Base-by-base conservation (phyloP, 192 early-diverging fungal genomes). In the Cladochytrium replicatum region DNA sequence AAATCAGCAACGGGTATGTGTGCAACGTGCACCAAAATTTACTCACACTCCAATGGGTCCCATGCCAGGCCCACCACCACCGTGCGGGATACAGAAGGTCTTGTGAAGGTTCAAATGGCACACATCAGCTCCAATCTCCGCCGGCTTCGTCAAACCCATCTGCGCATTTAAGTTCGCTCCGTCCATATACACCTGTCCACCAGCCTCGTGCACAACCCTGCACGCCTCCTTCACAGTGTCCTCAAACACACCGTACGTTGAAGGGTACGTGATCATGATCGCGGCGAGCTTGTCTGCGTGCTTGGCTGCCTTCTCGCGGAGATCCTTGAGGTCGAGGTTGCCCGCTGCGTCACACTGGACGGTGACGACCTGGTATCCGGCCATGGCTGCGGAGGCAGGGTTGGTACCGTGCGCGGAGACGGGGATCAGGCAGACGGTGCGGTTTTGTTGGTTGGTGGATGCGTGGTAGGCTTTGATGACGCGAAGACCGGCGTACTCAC, bases 71-170 rank as follows among this genome's bases (percentile, higher is more conserved):
- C 95, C 95, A 66, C 95, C 95, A 42, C 95, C 95, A 62, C 95
- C 95, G 62, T 99, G 95, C 4, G 95, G 95, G 60, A 99, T 97
- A 49, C 85, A 91, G 73, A 97, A 88, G 19, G 95, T 97, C 84
- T 99, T 99, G 84, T 99, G 95, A 67, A 94, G 75, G 82, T 99
- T 99, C 69, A 99, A 74, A 63, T 99, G 95, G 73, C 95, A 99
- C 25, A 99, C 95, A 72, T 99, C 95, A 47, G 93, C 93, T 30
- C 95, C 95, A 60, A 97, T 97, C 51, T 93, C 88, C 29, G 83
- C 95, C 81, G 75, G 42, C 84, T 69, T 77, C 55, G 68, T 74
- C 3, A 74, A 54, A 25, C 68, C 71, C 46, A 74, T 69, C 50
- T 74, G 75, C 19, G 71, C 71, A 39, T 74, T 77, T 46, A 74